Conservation (phyloP, 2,329 filamentous ascomycete species). For the Thelonectria discophora region DNA sequence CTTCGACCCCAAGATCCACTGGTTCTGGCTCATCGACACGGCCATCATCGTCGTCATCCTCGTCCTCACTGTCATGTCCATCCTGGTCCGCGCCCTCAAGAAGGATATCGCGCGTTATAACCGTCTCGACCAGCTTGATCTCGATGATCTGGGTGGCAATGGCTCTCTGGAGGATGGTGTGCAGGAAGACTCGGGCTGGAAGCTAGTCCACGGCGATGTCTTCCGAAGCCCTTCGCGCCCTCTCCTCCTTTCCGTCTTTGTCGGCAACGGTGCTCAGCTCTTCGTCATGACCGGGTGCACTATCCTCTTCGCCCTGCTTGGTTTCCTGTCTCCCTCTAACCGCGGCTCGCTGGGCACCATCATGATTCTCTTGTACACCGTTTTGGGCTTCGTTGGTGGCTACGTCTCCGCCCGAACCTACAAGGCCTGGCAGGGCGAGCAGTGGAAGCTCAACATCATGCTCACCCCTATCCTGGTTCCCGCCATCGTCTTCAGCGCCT, state of each 20-base stretch:
- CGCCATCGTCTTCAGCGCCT: constrained; percentile 82
- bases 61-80: constrained; percentile 90
- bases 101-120: constrained; percentile 99
- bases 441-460: constrained; percentile 93
- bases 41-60: constrained; percentile 94
- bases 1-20: constrained; percentile 97
- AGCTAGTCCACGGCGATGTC: constrained; percentile 95
- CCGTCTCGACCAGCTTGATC: constrained; percentile 86
- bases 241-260: constrained; percentile 83
- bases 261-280: constrained; percentile 93
- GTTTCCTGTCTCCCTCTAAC: constrained; percentile 95
- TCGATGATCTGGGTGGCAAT: constrained; percentile 87
- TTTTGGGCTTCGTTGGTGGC: constrained; percentile 91
- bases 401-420: constrained; percentile 92
- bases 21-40: constrained; percentile 98
- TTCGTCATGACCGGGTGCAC: constrained; percentile 98
- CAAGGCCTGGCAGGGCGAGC: constrained; percentile 90
- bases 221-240: constrained; percentile 88
- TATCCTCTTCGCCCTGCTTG: constrained; percentile 90
- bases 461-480: constrained; percentile 88
- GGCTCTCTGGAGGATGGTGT: constrained; percentile 88
- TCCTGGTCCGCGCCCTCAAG: constrained; percentile 84
- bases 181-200: constrained; percentile 98
- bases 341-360: constrained; percentile 93
- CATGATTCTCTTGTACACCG: constrained; percentile 90